Conservation (phyloP, 2,329 filamentous ascomycete species). For the Phaeophleospora eucalypticola region DNA sequence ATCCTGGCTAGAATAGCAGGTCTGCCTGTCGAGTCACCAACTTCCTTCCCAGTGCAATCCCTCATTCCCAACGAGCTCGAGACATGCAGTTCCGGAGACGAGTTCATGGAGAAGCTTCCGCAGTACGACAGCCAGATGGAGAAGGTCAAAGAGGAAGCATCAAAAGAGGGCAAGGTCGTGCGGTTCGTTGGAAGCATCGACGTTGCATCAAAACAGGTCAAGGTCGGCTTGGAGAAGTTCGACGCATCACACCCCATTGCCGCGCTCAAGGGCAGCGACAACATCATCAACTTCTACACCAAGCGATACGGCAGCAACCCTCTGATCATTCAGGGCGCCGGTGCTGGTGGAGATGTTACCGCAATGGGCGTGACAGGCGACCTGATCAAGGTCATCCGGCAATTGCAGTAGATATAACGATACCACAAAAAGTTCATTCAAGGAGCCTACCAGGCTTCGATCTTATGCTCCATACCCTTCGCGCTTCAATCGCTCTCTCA, state of each 20-base stretch:
- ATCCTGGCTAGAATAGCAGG: conserved; percentile 86
- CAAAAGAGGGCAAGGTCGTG: conserved; percentile 84
- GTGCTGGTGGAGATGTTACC: conserved; percentile 87
- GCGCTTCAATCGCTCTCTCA: conserved; percentile 50
- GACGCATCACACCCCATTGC: conserved; percentile 88
- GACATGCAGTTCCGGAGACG: conserved; percentile 68
- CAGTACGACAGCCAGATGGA: conserved; percentile 90
- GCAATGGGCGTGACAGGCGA: conserved; percentile 97
- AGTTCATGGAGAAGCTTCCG: conserved; percentile 77
- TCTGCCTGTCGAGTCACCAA: conserved; percentile 74
- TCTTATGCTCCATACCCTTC: conserved; percentile 34
- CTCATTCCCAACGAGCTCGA: conserved; percentile 87
- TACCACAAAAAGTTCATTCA: background rate
- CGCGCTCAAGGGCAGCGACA: conserved; percentile 91
- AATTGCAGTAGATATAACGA: conserved; percentile 46
- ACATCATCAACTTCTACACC: conserved; percentile 98
- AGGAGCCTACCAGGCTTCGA: too few species aligned
- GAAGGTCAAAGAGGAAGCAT: conserved; percentile 75
- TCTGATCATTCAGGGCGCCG: conserved; percentile 89
- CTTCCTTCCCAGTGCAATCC: conserved; percentile 88
- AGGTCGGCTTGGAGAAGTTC: conserved; percentile 82
- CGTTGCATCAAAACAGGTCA: conserved; percentile 72
- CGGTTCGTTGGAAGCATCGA: conserved; percentile 94
- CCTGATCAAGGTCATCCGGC: conserved; percentile 78
- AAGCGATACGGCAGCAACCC: conserved; percentile 88